phyloP scores from a whole-genome alignment of 257 asterid species.

The Fraxinus quadrangulata region DNA sequence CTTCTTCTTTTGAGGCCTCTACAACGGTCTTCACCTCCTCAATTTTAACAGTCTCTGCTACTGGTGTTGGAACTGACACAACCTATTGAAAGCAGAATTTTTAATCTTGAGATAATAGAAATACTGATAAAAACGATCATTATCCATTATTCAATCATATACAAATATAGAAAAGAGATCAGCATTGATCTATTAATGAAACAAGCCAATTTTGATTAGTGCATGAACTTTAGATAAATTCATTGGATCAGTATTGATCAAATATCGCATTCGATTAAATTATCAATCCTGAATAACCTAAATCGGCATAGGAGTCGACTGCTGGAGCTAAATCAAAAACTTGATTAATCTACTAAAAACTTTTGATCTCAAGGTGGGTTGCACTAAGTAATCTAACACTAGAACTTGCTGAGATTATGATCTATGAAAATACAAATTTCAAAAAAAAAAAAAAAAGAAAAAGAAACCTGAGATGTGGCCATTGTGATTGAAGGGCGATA shows the following conservation, averaged over 20 bases:
- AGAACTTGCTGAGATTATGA: background rate
- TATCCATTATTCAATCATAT: too few relatives aligned
- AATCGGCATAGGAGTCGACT: background rate
- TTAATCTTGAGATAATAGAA: background rate
- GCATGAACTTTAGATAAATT: background rate
- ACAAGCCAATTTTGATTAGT: background rate
- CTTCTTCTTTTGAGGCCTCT: background rate
- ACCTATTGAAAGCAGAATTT: conserved; percentile 35
- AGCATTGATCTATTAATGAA: background rate
- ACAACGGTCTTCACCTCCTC: background rate
- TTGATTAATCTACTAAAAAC: background rate
- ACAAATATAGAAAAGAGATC: background rate
- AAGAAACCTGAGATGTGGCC: conserved; percentile 45
- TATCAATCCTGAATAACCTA: background rate
- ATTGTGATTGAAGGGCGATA: conserved; percentile 34
- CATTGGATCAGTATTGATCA: background rate
- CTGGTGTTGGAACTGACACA: conserved; percentile 39
- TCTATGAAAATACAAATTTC: background rate
- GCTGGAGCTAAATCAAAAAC: background rate
- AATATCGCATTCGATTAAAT: background rate
- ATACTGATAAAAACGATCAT: too few relatives aligned
- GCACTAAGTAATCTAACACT: background rate
- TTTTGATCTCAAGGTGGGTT: too few relatives aligned
- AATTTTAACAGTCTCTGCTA: conserved; percentile 15
- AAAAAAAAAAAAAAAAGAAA: too few relatives aligned